A percentile compares a stretch with the other conserved stretches of the same genome.
Conservation (phyloP, 73 alveolate species). For the Tetrahymena borealis region DNA sequence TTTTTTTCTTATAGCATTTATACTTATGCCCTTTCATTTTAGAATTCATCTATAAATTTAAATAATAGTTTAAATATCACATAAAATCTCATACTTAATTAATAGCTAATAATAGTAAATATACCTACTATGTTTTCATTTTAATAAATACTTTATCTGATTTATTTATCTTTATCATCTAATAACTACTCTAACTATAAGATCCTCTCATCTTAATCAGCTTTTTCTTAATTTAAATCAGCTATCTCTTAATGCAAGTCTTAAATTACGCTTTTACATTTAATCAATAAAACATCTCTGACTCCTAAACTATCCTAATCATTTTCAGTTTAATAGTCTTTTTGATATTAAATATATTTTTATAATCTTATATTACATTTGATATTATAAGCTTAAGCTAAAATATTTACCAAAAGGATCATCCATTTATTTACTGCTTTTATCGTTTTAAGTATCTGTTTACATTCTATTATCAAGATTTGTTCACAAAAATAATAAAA, state of each 20-base stretch:
- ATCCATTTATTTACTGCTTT: not conserved
- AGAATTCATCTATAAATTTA: not conserved
- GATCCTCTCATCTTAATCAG: not conserved
- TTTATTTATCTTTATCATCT: not conserved
- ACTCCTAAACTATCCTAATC: not conserved
- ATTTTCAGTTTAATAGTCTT: not conserved
- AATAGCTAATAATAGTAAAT: not conserved
- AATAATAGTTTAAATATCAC: too few relatives aligned
- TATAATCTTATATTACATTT: not conserved
- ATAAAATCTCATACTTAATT: not conserved
- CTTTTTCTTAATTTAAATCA: not conserved
- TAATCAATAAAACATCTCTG: not conserved
- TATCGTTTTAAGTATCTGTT: not conserved
- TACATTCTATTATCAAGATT: not conserved
- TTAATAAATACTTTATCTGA: not conserved
- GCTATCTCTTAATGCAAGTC: not conserved
- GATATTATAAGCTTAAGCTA: not conserved
- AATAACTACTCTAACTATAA: not conserved
- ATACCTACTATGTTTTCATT: not conserved
- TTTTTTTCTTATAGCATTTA: not conserved
- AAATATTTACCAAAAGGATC: not conserved
- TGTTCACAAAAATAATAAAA: not conserved
- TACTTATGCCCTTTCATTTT: not conserved
- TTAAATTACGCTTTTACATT: not conserved
- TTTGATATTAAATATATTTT: not conserved